Base-by-base conservation (phyloP, 805 yeast species). In the Kregervanrija pseudodelftensis region DNA sequence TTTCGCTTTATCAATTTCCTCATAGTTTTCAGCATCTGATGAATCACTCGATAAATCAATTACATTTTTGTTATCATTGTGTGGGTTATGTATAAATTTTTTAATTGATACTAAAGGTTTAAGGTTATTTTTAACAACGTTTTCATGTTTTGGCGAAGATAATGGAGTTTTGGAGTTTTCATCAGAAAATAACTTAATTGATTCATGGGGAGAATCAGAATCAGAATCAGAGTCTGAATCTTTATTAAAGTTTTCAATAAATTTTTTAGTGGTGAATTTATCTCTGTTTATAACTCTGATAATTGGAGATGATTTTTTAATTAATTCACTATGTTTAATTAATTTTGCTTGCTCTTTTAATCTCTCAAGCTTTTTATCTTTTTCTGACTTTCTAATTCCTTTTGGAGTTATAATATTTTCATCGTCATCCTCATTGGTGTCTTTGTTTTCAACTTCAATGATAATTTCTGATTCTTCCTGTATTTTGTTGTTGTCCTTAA, bases 181-280 rank as follows among this genome's bases (percentile, higher is more conserved):
- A 8, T 33, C 28, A 1, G 60, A 52, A 28, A 54, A 53, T 4
- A 53, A 17, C 10, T 15, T 31, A 5, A 38, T 45, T 16, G 15
- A 28, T 11, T 37, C 34, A 17, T 13, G 14, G 8, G 8, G 8
- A 22, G 28, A 22, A 22, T 22, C 28, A n/a, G 46, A 52, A 16
- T 49, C 49, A 12, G 51, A 55, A 9, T 55, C 58, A 5, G 51
- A 47, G 10, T 51, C 55, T 10, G 48, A 43, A 11, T 45, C 49
- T 7, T 38, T 40, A 22, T 52, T 50, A 37, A 58, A 58, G 11
- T 43, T 43, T 11, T 53, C 51, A 17, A 61, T 43, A 11, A 61
- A 41, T 16, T 51, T 54, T 8, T 44, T 39, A 12, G 56, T 54
- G 16, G 48, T 46, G 34, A 60, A 61, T 30, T 55, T 57, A 11